Base-by-base conservation (phyloP, 352 stramenopile genomes). In the Paralagenidium karlingii region DNA sequence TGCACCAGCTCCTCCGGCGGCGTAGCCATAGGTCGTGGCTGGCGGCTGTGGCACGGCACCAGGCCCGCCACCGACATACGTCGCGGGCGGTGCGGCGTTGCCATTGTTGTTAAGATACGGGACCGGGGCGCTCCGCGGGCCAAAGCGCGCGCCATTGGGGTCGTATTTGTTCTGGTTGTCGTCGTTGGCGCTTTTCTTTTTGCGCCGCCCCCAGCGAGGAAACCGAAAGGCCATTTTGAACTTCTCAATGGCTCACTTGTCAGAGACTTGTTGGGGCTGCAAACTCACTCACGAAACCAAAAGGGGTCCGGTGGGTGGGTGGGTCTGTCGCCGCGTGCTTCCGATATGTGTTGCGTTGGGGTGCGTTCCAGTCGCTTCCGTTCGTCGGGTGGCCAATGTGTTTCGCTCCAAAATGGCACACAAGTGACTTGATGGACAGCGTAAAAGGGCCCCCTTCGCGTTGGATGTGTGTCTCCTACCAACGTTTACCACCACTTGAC, bases 171-270 rank as follows among this genome's bases (percentile, higher is more conserved):
- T 45, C 36, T 28, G 33, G 43, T 48, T 49, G 38, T 32, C 53
- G 27, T 58, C 48, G 20, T 76, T 76, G 45, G 43, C 51, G 40
- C 67, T 75, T 34, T 53, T 79, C 40, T 33, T 28, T 63, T 87
- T 87, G 46, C 82, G 84, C 40, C 74, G 70, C 19, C 66, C 63
- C 56, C 68, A 87, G 41, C 65, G 60, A 44, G 63, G 67, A 44
- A 87, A 87, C 16, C 57, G 59, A 43, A 87, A 83, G 43, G 62
- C 71, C 68, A 86, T 83, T 36, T 36, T 36, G 7, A 7, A 36
- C 30, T 16, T 3, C 19, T 3, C 8, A 36, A 7, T 36, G 16
- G 3, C 22, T 36, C 16, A 16, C 30, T 36, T 36, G 3, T 36
- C 19, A 16, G 30, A 7, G 16, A 36, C 30, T n/a, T n/a, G n/a